Evolutionary conservation across 148 eudicot genomes (phyloP).

Genomic region (Nyssa sinensis): DNA sequence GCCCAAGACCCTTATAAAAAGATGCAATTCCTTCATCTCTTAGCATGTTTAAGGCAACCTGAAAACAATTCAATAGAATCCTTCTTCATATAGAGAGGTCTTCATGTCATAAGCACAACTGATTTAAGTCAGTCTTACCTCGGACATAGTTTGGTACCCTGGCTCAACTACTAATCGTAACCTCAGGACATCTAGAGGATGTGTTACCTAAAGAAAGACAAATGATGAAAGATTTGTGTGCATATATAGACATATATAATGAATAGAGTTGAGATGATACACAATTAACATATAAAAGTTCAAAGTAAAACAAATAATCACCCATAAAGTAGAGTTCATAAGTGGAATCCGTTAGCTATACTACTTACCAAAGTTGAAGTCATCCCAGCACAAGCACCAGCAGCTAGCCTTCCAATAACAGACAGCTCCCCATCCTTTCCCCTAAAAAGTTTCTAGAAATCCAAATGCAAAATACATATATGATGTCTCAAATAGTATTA

Average conservation of each 20-base stretch:
- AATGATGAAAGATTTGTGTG: not conserved
- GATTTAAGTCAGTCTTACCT: constrained; percentile 41
- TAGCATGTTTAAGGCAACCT: constrained; percentile 86
- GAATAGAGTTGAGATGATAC: not conserved
- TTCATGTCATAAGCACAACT: not conserved
- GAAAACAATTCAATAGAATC: constrained; percentile 29
- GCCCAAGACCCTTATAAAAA: constrained; percentile 92
- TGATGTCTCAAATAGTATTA: constrained; percentile 14
- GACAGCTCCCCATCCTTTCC: constrained; percentile 88
- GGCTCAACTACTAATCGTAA: constrained; percentile 95
- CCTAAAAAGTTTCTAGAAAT: constrained; percentile 62
- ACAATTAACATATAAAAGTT: not conserved
- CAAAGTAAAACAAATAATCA: not conserved
- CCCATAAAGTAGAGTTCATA: constrained; percentile 1
- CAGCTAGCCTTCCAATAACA: constrained; percentile 73
- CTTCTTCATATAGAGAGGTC: constrained; percentile 1
- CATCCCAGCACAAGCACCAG: constrained; percentile 92
- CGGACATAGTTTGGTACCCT: constrained; percentile 73
- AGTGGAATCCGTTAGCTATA: not conserved
- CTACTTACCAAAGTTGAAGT: constrained; percentile 79
- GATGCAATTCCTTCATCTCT: constrained; percentile 89
- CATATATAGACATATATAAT: not conserved
- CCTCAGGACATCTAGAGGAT: constrained; percentile 91
- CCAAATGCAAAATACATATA: constrained; percentile 16
- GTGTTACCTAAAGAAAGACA: constrained; percentile 65